A percentile compares a stretch with the other conserved stretches of the same genome.
Conservation (phyloP, 345 rosid genomes). For the thale cress (Arabidopsis thaliana) region TAIR10.1 NC_003075.7:15961001-15961500, state of each 20-base stretch:
- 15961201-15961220: conserved; percentile 99
- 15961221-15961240: conserved; percentile 93
- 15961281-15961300: conserved; percentile 94
- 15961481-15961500: conserved; percentile 98
- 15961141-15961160: conserved; percentile 94
- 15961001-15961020: background rate
- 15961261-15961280: conserved; percentile 86
- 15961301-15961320: conserved; percentile 93
- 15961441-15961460: conserved; percentile 91
- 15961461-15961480: conserved; percentile 98
- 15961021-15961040: background rate
- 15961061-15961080: conserved; percentile 23
- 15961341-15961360: conserved; percentile 36
- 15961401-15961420: conserved; percentile 49
- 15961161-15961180: conserved; percentile 95
- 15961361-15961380: conserved; percentile 21
- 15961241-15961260: conserved; percentile 89
- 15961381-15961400: conserved; percentile 19
- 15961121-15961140: conserved; percentile 97
- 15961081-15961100: conserved; percentile 79
- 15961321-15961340: conserved; percentile 91
- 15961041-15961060: conserved; percentile 13
- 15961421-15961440: conserved; percentile 97
- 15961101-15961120: conserved; percentile 97
- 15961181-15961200: conserved; percentile 90